phyloP scores from a whole-genome alignment of 2,329 filamentous ascomycete species.

The Dactylonectria estremocensis region DNA sequence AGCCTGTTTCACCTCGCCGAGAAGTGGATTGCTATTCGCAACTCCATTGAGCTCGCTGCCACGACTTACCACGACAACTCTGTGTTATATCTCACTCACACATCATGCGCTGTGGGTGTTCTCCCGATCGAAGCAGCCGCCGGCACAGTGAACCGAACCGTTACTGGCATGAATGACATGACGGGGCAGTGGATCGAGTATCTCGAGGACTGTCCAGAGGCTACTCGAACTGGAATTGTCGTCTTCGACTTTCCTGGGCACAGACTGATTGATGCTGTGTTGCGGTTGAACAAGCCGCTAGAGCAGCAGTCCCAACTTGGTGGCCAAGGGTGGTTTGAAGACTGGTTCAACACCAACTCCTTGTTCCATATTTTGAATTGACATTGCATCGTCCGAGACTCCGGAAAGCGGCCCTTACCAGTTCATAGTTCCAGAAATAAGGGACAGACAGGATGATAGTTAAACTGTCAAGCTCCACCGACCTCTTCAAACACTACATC shows the following conservation, averaged over 20 bases:
- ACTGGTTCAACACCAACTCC: no score
- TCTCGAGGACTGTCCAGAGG: slow-evolving; percentile 43
- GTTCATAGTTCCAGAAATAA: no score
- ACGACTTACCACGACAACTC: slow-evolving; percentile 52
- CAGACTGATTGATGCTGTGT: slow-evolving; percentile 58
- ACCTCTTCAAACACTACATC: no score
- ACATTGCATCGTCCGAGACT: no score
- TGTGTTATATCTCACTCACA: slow-evolving; percentile 62
- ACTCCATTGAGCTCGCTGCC: slow-evolving; percentile 57
- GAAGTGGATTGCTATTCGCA: slow-evolving; percentile 63
- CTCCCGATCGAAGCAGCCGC: slow-evolving; percentile 66
- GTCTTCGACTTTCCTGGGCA: slow-evolving; percentile 66
- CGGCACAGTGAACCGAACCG: slow-evolving; percentile 58
- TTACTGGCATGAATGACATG: slow-evolving; percentile 65
- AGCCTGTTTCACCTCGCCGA: slow-evolving; percentile 59
- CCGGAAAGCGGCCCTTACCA: no score
- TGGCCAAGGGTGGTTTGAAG: no score
- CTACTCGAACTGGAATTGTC: slow-evolving; percentile 59
- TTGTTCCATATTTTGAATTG: no score
- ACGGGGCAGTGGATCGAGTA: slow-evolving; percentile 61
- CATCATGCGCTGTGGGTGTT: slow-evolving; percentile 64
- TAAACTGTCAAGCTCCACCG: no score
- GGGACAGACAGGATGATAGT: no score
- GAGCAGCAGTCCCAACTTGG: neutral
- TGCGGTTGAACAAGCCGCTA: slow-evolving; percentile 57